Evolutionary conservation across 2,329 filamentous ascomycete species (phyloP).

Genomic region (Colletotrichum tropicicola): DNA sequence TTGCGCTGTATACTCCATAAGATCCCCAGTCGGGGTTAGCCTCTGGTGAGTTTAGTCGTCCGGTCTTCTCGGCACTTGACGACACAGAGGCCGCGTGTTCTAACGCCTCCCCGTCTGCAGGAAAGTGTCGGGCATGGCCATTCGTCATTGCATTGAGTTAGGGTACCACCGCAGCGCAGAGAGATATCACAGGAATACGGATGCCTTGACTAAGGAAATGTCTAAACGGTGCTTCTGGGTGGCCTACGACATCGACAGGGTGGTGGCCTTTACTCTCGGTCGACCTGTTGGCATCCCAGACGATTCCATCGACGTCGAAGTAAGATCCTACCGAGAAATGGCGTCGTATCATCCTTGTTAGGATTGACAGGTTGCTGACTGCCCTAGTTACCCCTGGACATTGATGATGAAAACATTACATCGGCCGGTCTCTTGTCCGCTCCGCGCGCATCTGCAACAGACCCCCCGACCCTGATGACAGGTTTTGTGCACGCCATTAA

Average conservation of each 20-base stretch:
- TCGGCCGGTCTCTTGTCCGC: constrained; percentile 31
- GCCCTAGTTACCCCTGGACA: constrained; percentile 37
- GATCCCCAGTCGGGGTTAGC: constrained; percentile 38
- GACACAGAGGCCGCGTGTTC: too few species aligned
- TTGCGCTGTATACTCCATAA: constrained; percentile 42
- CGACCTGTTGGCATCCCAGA: constrained; percentile 38
- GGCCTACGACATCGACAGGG: constrained; percentile 43
- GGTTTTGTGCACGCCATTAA: constrained; percentile 40
- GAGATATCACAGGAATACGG: constrained; percentile 18
- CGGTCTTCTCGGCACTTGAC: too few species aligned
- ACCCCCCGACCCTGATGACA: constrained; percentile 39
- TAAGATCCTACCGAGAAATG: neutral
- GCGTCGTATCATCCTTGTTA: neutral
- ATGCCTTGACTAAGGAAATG: constrained; percentile 37
- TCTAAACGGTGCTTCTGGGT: constrained; percentile 43
- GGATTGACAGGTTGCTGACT: neutral
- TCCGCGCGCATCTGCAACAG: constrained; percentile 23
- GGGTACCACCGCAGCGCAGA: constrained; percentile 43
- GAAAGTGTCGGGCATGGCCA: constrained; percentile 44
- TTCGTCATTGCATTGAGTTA: constrained; percentile 44
- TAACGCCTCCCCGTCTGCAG: neutral
- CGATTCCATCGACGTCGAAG: constrained; percentile 40
- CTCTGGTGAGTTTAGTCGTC: constrained; percentile 33
- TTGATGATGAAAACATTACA: constrained; percentile 30
- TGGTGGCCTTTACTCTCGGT: constrained; percentile 40